Evolutionary conservation across 2,329 filamentous ascomycete species (phyloP).

Genomic region (Chaetoscypha palmicola): DNA sequence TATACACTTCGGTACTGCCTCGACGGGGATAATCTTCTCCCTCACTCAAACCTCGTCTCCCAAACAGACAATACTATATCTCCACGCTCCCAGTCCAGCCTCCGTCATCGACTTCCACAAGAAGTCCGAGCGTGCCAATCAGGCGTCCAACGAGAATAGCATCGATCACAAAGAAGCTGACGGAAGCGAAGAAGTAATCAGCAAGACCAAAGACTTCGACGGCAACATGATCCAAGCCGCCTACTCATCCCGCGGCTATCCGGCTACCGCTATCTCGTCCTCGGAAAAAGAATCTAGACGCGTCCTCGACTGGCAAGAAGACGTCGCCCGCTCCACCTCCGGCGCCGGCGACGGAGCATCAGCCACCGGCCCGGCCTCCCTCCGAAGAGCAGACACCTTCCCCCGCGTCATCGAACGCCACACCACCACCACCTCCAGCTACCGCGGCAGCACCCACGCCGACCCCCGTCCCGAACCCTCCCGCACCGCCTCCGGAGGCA

Average conservation of each 20-base stretch:
- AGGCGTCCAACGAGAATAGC: slow-evolving; percentile 3
- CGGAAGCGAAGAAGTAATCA: slow-evolving; percentile 25
- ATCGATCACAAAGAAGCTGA: slow-evolving; percentile 11
- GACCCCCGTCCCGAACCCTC: neutral
- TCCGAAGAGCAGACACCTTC: slow-evolving; percentile 6
- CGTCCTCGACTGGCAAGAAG: slow-evolving; percentile 39
- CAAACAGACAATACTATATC: slow-evolving; percentile 44
- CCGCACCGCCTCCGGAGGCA: slow-evolving; percentile 26
- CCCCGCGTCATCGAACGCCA: slow-evolving; percentile 1
- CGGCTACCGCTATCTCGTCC: neutral
- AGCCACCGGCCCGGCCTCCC: neutral
- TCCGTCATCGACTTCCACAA: slow-evolving; percentile 67
- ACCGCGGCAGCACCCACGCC: slow-evolving; percentile 1
- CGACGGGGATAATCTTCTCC: slow-evolving; percentile 32
- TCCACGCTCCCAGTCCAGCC: slow-evolving; percentile 59
- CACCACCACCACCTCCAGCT: slow-evolving; percentile 8
- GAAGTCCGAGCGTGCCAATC: slow-evolving; percentile 28
- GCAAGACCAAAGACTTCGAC: slow-evolving; percentile 68
- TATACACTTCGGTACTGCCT: slow-evolving; percentile 24
- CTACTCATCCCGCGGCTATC: slow-evolving; percentile 36
- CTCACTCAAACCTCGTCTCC: slow-evolving; percentile 38
- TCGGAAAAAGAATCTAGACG: slow-evolving; percentile 28
- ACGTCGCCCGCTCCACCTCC: slow-evolving; percentile 30
- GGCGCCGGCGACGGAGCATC: neutral
- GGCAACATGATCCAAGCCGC: slow-evolving; percentile 79